These are phyloP conservation scores for Aureobasidium pullulans DNA, from an alignment of 2,329 filamentous ascomycete genomes.

Conservation along the genomic window DNA sequence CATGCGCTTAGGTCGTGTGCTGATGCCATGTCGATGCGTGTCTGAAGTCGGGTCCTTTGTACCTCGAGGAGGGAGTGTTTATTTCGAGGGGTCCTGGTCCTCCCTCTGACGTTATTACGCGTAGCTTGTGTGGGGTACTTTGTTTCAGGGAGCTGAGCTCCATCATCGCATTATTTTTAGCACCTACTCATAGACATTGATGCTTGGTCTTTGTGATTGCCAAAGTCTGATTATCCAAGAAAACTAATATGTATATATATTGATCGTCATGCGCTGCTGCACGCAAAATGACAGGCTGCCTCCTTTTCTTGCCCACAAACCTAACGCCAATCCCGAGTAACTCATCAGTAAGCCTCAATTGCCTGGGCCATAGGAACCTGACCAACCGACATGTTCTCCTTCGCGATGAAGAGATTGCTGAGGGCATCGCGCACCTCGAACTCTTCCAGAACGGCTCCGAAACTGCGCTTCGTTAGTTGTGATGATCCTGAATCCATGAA, in stretches of 20 bases:
- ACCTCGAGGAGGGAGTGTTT: neutral
- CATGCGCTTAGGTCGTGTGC: conserved; percentile 33
- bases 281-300: neutral
- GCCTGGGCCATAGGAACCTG: conserved; percentile 7
- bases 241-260: neutral
- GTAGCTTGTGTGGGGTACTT: conserved; percentile 8
- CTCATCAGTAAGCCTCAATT: conserved; percentile 14
- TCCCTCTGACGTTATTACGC: conserved; percentile 5
- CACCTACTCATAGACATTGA: neutral
- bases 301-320: neutral
- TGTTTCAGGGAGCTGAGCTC: neutral
- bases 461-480: conserved; percentile 36
- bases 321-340: neutral
- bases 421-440: conserved; percentile 73
- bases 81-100: neutral
- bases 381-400: conserved; percentile 27
- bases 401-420: conserved; percentile 59
- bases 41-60: neutral
- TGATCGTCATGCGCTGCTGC: neutral
- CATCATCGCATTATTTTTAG: neutral
- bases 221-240: neutral
- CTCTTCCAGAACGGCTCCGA: conserved; percentile 63
- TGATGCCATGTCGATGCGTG: neutral
- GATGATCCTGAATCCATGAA: neutral
- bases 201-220: neutral